phyloP scores from a whole-genome alignment of 352 stramenopile species.

The Pythium phragmiticola region DNA sequence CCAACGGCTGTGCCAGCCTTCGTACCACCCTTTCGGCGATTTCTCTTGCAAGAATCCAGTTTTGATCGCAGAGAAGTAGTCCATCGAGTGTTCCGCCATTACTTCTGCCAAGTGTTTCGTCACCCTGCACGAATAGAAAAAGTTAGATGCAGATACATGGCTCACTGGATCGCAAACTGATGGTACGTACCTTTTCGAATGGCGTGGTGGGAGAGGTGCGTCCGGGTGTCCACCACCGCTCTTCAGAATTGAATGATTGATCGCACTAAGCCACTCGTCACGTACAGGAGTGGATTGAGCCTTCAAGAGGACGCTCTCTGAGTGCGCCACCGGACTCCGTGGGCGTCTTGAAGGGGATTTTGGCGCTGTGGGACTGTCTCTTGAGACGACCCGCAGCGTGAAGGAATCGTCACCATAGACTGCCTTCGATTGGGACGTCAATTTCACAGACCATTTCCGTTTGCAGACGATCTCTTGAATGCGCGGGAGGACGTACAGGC shows the following conservation, averaged over 20 bases:
- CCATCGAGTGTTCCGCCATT: constrained; percentile 53
- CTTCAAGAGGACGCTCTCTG: constrained; percentile 55
- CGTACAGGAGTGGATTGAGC: constrained; percentile 59
- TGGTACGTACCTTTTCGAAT: constrained; percentile 19
- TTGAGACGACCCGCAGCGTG: constrained; percentile 67
- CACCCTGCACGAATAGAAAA: constrained; percentile 8
- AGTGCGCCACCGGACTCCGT: constrained; percentile 22
- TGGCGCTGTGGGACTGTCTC: constrained; percentile 28
- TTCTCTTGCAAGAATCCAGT: constrained; percentile 74
- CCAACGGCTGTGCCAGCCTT: constrained; percentile 81
- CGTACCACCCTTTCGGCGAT: constrained; percentile 73
- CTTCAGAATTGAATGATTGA: constrained; percentile 50
- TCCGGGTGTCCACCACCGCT: constrained; percentile 25
- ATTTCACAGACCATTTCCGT: constrained; percentile 64
- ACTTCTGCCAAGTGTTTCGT: constrained; percentile 44
- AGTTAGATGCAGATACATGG: neutral
- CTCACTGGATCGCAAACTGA: neutral
- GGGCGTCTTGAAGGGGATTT: constrained; percentile 31
- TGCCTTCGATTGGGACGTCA: constrained; percentile 51
- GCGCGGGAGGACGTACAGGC: constrained; percentile 61
- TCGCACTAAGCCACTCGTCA: constrained; percentile 65
- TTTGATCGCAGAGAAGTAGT: constrained; percentile 83
- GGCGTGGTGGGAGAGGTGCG: constrained; percentile 5
- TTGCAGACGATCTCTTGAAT: constrained; percentile 66
- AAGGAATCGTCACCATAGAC: constrained; percentile 81